phyloP scores from a whole-genome alignment of 2,329 filamentous ascomycete species.

The Fusarium aywerte region DNA sequence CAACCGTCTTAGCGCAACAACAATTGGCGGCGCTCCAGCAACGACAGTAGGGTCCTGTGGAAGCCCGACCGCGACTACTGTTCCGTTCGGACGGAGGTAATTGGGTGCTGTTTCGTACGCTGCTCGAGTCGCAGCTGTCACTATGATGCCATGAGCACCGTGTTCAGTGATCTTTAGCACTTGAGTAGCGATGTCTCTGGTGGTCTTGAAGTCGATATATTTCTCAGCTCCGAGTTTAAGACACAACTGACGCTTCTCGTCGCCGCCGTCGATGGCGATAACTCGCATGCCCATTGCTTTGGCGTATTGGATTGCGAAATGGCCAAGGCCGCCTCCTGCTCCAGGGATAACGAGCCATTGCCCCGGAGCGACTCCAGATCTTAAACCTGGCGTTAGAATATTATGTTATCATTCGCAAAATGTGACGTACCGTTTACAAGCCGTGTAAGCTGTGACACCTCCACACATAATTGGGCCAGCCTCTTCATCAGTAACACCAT shows the following conservation, averaged over 20 bases:
- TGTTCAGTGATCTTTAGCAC: conserved; percentile 76
- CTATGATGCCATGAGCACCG: conserved; percentile 87
- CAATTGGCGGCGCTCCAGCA: conserved; percentile 37
- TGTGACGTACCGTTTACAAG: conserved; percentile 70
- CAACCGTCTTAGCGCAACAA: conserved; percentile 28
- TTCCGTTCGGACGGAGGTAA: conserved; percentile 82
- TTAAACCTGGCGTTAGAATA: not conserved
- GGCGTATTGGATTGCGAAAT: conserved; percentile 82
- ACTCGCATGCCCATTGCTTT: conserved; percentile 84
- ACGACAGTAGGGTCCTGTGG: conserved; percentile 56
- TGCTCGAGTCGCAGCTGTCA: conserved; percentile 84
- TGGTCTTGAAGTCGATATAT: conserved; percentile 82
- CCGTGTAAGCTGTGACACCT: conserved; percentile 86
- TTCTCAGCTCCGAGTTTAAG: conserved; percentile 73
- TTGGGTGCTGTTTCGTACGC: conserved; percentile 93
- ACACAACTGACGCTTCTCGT: conserved; percentile 78
- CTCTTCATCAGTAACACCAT: conserved; percentile 76
- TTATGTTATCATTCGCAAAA: fast-evolving
- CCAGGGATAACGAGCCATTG: conserved; percentile 84
- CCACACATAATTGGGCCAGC: conserved; percentile 83
- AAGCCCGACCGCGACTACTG: conserved; percentile 85
- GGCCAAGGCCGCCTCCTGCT: conserved; percentile 83
- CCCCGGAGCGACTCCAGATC: conserved; percentile 73
- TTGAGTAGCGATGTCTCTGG: conserved; percentile 80
- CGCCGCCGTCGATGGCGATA: conserved; percentile 82